Evolutionary conservation across 805 yeast species (phyloP), one percentile per base, ranked within the genome.

Genomic region (Candida vartiovaarae): DNA sequence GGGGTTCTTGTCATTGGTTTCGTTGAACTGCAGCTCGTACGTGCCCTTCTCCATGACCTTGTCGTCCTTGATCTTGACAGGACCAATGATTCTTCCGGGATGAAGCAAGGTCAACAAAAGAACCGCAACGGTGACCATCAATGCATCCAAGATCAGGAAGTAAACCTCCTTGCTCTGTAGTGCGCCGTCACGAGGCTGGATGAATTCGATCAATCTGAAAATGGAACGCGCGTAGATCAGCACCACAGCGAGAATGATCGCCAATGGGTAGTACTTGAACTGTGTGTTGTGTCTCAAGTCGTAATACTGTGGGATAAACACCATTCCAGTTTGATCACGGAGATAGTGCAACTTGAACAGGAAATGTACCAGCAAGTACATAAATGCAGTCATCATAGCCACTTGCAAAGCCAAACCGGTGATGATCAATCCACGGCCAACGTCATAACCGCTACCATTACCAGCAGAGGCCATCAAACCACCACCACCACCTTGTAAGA

Each of bases 391-490:
- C 82, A 87, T 83, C 3, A 84, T 71, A 4, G 72, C 61, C 7
- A 86, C 89, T 63, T 88, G 95, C 57, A 82, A 70, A 0, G 81
- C 82, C 38, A 88, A 68, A 7, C 96, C 96, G 1, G 75, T 89
- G 34, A 86, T 74, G 80, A 87, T 83, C 40, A 84, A 61, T 54
- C 78, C 68, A 2, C 82, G 70, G 11, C 90, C 91, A 3, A 49
- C 48, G 1, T 63, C 57, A 34, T 56, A 55, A 3, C 63, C 57
- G 34, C 56, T 55, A 3, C 44, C 43, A 8, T 61, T 48, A 6
- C 71, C 59, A 0, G 76, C 69, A 2, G 61, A 49, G 34, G 84
- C 80, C 2, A 88, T 85, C 36, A 75, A 62, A 42, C 82, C 93
- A 55, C 95, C 95, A 37, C 95, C 95, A 10, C 65, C 70, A 4